Base-by-base conservation (phyloP, 75 land plant species). In the Selaginella moellendorffii region DNA sequence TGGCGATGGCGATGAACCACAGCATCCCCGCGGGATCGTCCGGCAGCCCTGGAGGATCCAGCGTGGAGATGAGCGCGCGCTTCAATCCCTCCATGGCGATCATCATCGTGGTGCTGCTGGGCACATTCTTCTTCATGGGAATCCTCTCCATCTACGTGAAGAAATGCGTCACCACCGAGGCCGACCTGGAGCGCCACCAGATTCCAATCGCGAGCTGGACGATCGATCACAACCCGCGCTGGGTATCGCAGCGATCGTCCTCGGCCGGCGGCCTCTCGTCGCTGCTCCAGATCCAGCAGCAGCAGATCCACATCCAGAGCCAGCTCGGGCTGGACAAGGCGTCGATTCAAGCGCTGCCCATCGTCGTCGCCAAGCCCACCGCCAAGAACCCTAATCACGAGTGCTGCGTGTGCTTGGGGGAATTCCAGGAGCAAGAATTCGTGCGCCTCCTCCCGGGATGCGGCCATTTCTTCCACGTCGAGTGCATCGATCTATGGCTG, bases 401-500 rank as follows among this genome's bases (percentile, higher is more conserved):
- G 64, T 88, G 93, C 72, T 81, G 85, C 0, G 86, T 88, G 10
- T 88, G 93, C 64, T 27, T 88, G 64, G 63, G 65, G 63, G 88
- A 81, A 53, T 88, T 88, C 42, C 81, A 82, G 31, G 89, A 82
- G 5, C 80, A 85, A 5, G 89, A 88, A 53, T 72, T 68, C 28
- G 74, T 88, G 30, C 76, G 89, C 18, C 70, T 87, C 53, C 69
- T 87, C 28, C 92, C 92, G 19, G 80, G 76, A 27, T 87, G 92
- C 61, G 72, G 71, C 59, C 93, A 88, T 53, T 83, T 79, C 23
- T 88, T 88, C 64, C 89, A 88, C 54, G 77, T 81, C 1, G 92
- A 88, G 23, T 88, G 92, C 68, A 88, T 88, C 42, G 88, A 85
- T 60, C 72, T 72, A 20, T 88, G 92, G 92, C 73, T 88, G 42